Base-by-base conservation (phyloP, 257 asterid genomes). In the Parsonsia alboflavescens region DNA sequence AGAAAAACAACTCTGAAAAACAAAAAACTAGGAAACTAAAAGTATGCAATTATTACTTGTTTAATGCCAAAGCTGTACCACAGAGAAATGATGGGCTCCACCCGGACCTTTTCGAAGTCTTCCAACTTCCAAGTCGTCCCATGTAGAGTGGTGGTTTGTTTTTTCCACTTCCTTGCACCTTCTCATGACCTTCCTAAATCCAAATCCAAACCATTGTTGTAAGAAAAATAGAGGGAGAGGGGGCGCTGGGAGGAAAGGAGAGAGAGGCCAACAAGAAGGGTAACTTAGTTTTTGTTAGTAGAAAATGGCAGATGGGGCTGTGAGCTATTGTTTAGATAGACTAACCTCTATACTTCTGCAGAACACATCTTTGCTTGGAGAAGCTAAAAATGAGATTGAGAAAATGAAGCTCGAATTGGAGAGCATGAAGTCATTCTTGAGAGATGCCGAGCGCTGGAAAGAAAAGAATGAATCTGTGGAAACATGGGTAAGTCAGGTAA, bases 261-360 rank as follows among this genome's bases (percentile, higher is more conserved):
- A 62, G 11, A 46, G 39, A 73, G 62, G 2, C 12, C 21, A 16
- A 52, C 21, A 10, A 63, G 46, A 30, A 75, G 79, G 45, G 53
- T 13, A 68, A 68, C 41, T 21, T 21, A 4, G 56, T 68, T 12
- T 11, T n/a, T 75, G 57, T 41, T n/a, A 75, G 12, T 36, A 75
- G 44, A 76, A 46, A 66, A 79, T 79, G 82, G 79, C 82, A 74
- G 82, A 79, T 50, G 79, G 79, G 62, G 82, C 79, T 62, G 73
- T 79, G 5, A 75, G 48, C 76, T 79, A 49, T 67, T 73, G 74
- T 49, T 68, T 79, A 56, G 79, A 63, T 12, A 79, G 76, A 66
- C 66, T 74, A 49, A 50, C 79, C 28, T 69, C 70, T 9, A 63
- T 57, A 13, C 69, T 79, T 19, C 28, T 39, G 46, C 79, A 79